Evolutionary conservation across 2,329 filamentous ascomycete species (phyloP).

Genomic region (Fusarium stilboides): DNA sequence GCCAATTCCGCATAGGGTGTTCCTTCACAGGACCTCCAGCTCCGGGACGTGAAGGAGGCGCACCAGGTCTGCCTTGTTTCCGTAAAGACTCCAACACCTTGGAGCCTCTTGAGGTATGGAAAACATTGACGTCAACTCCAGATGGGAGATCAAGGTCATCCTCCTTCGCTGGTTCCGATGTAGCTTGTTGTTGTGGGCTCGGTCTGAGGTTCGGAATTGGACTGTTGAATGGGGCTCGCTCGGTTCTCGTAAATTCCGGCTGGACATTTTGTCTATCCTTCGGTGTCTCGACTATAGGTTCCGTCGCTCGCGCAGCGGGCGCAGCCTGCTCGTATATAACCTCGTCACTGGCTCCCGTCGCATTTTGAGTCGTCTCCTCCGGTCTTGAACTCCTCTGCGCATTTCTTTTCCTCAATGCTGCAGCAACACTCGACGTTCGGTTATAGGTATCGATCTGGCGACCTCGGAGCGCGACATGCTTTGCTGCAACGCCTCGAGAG

Average conservation of each 20-base stretch:
- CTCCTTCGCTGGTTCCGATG: constrained; percentile 25
- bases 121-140: constrained; percentile 63
- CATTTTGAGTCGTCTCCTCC: constrained; percentile 11
- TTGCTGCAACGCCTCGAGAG: constrained; percentile 76
- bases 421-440: constrained; percentile 62
- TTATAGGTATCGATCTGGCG: constrained; percentile 68
- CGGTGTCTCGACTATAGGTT: constrained; percentile 23
- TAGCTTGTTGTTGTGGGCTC: constrained; percentile 14
- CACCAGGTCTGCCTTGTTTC: constrained; percentile 44
- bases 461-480: constrained; percentile 71
- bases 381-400: constrained; percentile 16
- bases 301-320: constrained; percentile 19
- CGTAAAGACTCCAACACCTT: constrained; percentile 60
- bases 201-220: constrained; percentile 28
- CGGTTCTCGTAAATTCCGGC: constrained; percentile 8
- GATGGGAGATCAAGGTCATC: constrained; percentile 56
- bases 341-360: constrained; percentile 13
- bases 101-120: constrained; percentile 63
- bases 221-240: constrained; percentile 21
- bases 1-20: constrained; percentile 58
- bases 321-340: constrained; percentile 30
- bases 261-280: constrained; percentile 18
- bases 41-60: constrained; percentile 18
- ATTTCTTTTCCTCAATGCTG: constrained; percentile 52
- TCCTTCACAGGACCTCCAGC: constrained; percentile 52